A percentile compares a stretch with the other conserved stretches of the same genome.
These are phyloP conservation scores for Elsinoe necatrix DNA, from an alignment of 2,329 filamentous ascomycete genomes.

Conservation along the genomic window DNA sequence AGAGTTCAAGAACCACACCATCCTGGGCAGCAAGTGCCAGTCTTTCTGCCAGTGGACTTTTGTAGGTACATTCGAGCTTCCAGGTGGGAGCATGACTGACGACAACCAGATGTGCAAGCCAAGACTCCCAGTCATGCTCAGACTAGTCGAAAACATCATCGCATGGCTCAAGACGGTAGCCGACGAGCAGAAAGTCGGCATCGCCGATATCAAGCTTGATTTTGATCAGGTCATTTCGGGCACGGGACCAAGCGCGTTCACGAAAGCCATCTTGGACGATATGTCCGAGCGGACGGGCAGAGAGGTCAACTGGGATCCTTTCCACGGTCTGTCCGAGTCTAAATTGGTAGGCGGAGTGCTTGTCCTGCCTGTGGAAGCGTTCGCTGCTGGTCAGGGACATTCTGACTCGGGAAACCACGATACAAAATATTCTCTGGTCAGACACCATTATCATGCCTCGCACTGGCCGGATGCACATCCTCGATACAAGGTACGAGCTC, in stretches of 20 bases:
- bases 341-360: conserved; percentile 54
- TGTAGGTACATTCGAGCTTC: background rate
- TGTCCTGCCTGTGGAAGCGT: conserved; percentile 60
- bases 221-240: conserved; percentile 63
- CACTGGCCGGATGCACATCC: conserved; percentile 61
- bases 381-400: conserved; percentile 61
- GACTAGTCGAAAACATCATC: conserved; percentile 58
- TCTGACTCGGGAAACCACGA: conserved; percentile 62
- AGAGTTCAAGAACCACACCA: conserved; percentile 51
- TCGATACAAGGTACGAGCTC: conserved; percentile 28
- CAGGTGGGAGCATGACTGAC: conserved; percentile 31
- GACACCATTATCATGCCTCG: conserved; percentile 67
- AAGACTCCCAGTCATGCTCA: conserved; percentile 55
- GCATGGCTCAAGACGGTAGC: conserved; percentile 53
- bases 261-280: conserved; percentile 52
- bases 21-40: conserved; percentile 56
- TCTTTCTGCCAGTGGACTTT: conserved; percentile 59
- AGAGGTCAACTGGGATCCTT: conserved; percentile 50
- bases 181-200: conserved; percentile 46
- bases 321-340: conserved; percentile 56
- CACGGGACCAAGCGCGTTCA: conserved; percentile 60
- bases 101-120: conserved; percentile 53
- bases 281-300: conserved; percentile 45
- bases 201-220: conserved; percentile 52
- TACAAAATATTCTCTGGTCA: conserved; percentile 48